phyloP scores from a whole-genome alignment of 192 early-diverging fungal species.

The Coemansia asiatica region DNA sequence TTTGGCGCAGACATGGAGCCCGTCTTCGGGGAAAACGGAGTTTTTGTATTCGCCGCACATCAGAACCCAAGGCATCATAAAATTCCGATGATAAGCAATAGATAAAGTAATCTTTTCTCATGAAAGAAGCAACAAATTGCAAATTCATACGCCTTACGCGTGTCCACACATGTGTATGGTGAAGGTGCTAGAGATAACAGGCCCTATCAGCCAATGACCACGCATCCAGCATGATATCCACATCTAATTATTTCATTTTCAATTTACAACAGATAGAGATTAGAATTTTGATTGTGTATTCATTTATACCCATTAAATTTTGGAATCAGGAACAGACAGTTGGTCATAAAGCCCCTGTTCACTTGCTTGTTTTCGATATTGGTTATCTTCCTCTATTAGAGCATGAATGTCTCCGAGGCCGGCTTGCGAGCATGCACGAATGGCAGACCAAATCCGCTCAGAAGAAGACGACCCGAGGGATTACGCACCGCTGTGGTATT shows the following conservation, averaged over 20 bases:
- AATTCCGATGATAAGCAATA: background rate
- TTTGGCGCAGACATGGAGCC: background rate
- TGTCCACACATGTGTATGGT: constrained; percentile 1
- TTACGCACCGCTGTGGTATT: constrained; percentile 80
- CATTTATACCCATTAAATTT: background rate
- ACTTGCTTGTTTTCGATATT: too few relatives aligned
- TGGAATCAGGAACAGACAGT: background rate
- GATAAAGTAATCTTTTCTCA: background rate
- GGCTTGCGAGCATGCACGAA: constrained; percentile 60
- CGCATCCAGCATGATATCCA: background rate
- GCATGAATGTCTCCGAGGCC: constrained; percentile 17
- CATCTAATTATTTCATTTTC: background rate
- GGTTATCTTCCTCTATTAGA: constrained; percentile 4
- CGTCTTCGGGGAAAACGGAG: constrained; percentile 26
- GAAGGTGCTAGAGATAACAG: background rate
- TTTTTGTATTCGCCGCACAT: constrained; percentile 31
- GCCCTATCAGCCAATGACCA: background rate
- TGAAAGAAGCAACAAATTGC: background rate
- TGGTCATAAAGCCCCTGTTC: too few relatives aligned
- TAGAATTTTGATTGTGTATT: background rate
- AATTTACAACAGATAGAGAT: background rate
- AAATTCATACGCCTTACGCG: background rate
- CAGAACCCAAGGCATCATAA: background rate
- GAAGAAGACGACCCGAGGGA: constrained; percentile 72
- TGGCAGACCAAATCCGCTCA: constrained; percentile 89